Percentiles rank a stretch among this genome's conserved stretches.
Conservation (phyloP, 2,329 filamentous ascomycete species). For the Ophiosphaerella korrae region DNA sequence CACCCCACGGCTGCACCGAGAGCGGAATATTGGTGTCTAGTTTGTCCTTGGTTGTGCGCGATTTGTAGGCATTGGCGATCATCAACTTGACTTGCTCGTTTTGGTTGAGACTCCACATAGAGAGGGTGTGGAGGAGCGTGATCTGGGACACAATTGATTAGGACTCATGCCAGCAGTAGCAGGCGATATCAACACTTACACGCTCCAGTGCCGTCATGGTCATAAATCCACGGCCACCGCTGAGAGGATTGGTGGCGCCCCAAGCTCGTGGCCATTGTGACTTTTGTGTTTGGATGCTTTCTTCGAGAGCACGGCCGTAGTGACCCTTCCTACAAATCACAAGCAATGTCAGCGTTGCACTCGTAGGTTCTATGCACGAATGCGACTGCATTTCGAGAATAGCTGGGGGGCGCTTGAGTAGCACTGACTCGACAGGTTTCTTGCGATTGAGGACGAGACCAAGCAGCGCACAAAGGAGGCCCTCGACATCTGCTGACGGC, state of each 20-base stretch:
- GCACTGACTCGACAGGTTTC: conserved; percentile 93
- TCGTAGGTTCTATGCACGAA: conserved; percentile 3
- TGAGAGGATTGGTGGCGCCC: conserved; percentile 81
- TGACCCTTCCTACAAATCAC: conserved; percentile 74
- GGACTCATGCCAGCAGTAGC: conserved; percentile 3
- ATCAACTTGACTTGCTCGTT: conserved; percentile 82
- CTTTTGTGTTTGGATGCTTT: conserved; percentile 83
- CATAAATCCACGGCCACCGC: conserved; percentile 79
- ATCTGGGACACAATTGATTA: conserved; percentile 62
- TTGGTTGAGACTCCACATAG: conserved; percentile 86
- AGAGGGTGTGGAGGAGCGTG: conserved; percentile 78
- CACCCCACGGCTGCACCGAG: conserved; percentile 88
- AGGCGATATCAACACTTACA: conserved; percentile 57
- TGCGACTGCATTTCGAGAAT: conserved; percentile 27
- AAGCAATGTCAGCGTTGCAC: conserved; percentile 38
- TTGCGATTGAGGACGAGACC: conserved; percentile 92
- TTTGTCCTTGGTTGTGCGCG: conserved; percentile 81
- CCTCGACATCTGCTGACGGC: conserved; percentile 84
- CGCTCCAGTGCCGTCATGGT: conserved; percentile 81
- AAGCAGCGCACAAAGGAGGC: conserved; percentile 86
- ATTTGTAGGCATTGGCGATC: conserved; percentile 71
- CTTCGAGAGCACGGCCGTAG: conserved; percentile 90
- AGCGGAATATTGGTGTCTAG: conserved; percentile 81
- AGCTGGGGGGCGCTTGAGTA: conserved; percentile 19
- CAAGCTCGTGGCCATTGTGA: conserved; percentile 87